These are phyloP conservation scores for Rhodotorula sp. DNA, from an alignment of 1,284 basidiomycete genomes.

Conservation along the genomic window DNA sequence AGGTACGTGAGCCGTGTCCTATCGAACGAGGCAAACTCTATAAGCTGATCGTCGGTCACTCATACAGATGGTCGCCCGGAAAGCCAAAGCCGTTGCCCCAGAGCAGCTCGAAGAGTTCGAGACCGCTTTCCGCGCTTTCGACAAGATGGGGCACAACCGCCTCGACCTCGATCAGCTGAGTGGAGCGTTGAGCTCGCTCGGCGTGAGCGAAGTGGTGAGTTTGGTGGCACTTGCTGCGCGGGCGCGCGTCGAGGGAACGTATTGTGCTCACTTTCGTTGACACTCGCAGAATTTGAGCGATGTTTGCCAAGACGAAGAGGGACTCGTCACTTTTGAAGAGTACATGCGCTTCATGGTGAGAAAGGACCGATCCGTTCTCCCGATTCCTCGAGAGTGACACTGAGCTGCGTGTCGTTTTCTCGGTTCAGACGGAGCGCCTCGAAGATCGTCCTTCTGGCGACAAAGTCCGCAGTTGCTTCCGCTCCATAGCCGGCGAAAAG, in stretches of 20 bases:
- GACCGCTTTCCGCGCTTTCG: slow-evolving; percentile 95
- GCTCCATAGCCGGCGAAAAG: slow-evolving; percentile 86
- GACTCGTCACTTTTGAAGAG: slow-evolving; percentile 86
- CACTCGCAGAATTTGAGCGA: slow-evolving; percentile 56
- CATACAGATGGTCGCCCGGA: slow-evolving; percentile 77
- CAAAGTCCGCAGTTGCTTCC: slow-evolving; percentile 89
- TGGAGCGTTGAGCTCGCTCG: slow-evolving; percentile 87
- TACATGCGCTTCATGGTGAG: slow-evolving; percentile 88
- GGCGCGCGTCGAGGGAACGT: slow-evolving; percentile 57
- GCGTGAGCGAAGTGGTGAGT: slow-evolving; percentile 57
- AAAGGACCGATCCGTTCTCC: neutral
- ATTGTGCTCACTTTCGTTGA: slow-evolving; percentile 58
- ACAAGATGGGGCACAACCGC: slow-evolving; percentile 86
- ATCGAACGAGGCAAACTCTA: slow-evolving; percentile 34
- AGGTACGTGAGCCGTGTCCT: slow-evolving; percentile 55
- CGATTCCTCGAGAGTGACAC: neutral
- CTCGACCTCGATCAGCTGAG: slow-evolving; percentile 81
- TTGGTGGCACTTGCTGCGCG: neutral
- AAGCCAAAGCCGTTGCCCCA: slow-evolving; percentile 87
- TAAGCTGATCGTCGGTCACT: slow-evolving; percentile 16
- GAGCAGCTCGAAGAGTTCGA: slow-evolving; percentile 97
- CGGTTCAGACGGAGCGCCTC: slow-evolving; percentile 79
- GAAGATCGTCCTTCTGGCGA: slow-evolving; percentile 92
- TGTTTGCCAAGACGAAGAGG: slow-evolving; percentile 74
- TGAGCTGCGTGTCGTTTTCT: neutral